Percentiles rank a stretch among this genome's conserved stretches.
Evolutionary conservation across 139 green algal species (phyloP).

Genomic region (Yamagishiella unicocca): DNA sequence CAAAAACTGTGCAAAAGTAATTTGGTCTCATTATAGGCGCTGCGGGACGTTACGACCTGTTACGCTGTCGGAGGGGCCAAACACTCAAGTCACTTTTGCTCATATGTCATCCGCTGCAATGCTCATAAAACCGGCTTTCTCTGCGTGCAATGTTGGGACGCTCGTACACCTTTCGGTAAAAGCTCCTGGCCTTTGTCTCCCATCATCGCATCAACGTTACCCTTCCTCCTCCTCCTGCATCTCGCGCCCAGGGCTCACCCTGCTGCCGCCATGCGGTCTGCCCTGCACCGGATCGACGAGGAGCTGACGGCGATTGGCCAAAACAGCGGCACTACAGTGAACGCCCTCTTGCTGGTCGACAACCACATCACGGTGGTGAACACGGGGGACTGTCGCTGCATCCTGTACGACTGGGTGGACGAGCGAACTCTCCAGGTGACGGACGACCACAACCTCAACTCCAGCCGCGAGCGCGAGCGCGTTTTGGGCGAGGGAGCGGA

Average conservation of each 20-base stretch:
- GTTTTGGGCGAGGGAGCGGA: conserved; percentile 23
- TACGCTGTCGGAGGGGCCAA: conserved; percentile 7
- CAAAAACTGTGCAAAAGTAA: conserved; percentile 36
- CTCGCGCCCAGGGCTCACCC: not conserved
- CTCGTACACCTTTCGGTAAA: no score
- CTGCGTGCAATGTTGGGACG: no score
- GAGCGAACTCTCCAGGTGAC: conserved; percentile 1
- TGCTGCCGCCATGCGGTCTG: conserved; percentile 18
- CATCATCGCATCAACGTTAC: not conserved
- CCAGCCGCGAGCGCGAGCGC: conserved; percentile 23
- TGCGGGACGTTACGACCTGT: not conserved
- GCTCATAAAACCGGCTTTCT: no score
- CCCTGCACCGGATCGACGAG: conserved; percentile 34
- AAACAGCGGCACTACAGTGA: conserved; percentile 40
- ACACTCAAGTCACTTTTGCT: no score
- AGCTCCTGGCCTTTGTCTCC: not conserved
- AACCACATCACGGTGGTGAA: conserved; percentile 31
- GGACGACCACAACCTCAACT: conserved; percentile 24
- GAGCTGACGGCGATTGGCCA: conserved; percentile 34
- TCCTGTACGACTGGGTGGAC: conserved; percentile 41
- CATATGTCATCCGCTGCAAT: no score
- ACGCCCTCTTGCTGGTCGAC: conserved; percentile 33
- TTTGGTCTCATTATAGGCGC: conserved; percentile 24
- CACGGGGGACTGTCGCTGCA: conserved; percentile 43
- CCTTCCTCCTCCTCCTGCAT: not conserved